These are phyloP conservation scores for Leishmania tarentolae DNA, from an alignment of 208 protist species.

Conservation along the genomic window DNA sequence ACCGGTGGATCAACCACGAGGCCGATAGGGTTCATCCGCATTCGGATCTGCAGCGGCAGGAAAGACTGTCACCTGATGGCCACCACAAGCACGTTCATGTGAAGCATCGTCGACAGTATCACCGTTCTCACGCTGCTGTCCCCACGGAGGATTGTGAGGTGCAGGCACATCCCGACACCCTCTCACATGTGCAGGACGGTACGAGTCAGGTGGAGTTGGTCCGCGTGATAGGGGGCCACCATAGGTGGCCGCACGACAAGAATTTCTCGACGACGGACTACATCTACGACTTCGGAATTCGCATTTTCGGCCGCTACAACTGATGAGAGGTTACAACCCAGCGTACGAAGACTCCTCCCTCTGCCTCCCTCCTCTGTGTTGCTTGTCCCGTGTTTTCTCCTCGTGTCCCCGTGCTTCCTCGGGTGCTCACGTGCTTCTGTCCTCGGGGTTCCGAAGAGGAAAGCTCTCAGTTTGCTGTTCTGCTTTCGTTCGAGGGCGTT, in stretches of 20 bases:
- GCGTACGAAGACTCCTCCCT: not conserved
- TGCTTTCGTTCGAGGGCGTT: not conserved
- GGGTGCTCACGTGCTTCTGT: conserved; percentile 5
- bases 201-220: conserved; percentile 60
- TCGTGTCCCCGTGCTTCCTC: not conserved
- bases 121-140: too few species aligned
- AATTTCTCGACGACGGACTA: conserved; percentile 78
- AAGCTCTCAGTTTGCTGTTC: not conserved
- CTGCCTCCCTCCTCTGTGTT: not conserved
- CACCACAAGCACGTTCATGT: not conserved
- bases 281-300: conserved; percentile 54
- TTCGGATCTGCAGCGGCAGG: not conserved
- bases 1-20: not conserved
- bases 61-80: not conserved
- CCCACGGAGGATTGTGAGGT: not conserved
- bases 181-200: not conserved
- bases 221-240: conserved; percentile 35
- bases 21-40: not conserved
- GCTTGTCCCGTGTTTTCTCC: not conserved
- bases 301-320: conserved; percentile 45
- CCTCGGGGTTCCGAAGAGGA: not conserved
- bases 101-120: too few species aligned
- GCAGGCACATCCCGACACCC: not conserved
- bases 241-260: conserved; percentile 54
- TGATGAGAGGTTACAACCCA: not conserved